Base-by-base conservation (phyloP, 2,329 filamentous ascomycete genomes). In the Stemphylium beticola region DNA sequence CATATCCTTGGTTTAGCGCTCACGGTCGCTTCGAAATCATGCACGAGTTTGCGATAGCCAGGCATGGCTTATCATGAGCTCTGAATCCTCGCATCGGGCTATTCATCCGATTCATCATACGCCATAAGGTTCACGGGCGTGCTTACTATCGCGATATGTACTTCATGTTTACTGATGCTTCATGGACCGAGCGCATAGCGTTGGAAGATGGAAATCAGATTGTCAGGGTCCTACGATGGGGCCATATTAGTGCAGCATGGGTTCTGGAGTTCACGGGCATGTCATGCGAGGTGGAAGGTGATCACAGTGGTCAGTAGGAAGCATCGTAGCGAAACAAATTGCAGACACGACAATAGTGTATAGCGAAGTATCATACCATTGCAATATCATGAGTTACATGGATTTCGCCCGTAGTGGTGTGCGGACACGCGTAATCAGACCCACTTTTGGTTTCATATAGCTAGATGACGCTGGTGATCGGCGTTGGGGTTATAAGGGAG, bases 281-380 rank as follows among this genome's bases (percentile, higher is more conserved):
- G 24, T 47, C 8, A 43, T 14, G 37, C 42, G 29, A 38, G 24
- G 15, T 41, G 9, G n/a, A 49, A 32, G 40, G 31, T 8, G 15
- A 20, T 10, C 29, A 15, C 18, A 10, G 15, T 29, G 14, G 14
- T 40, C 15, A 26, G 38, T 24, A 34, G 17, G 18, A 34, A 36
- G 37, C 36, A 33, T 45, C 12, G 40, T 41, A 41, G 32, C 12
- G 32, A 46, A 44, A 49, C 36, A 54, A 37, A 49, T 53, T 54
- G 44, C 31, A 32, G 14, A 17, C 38, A 46, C 22, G 36, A 54
- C 14, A 33, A 20, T 11, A n/a, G n/a, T 36, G 34, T 36, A 15
- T 32, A 45, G 22, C 9, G 17, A 11, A 53, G 36, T 14, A 47
- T 55, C 31, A 43, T 32, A 46, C 20, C 22, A 43, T 41, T 48